Evolutionary conservation across 768 basidiomycete species (phyloP), one percentile per base, ranked within the genome.

Genomic region (Trametes punicea): DNA sequence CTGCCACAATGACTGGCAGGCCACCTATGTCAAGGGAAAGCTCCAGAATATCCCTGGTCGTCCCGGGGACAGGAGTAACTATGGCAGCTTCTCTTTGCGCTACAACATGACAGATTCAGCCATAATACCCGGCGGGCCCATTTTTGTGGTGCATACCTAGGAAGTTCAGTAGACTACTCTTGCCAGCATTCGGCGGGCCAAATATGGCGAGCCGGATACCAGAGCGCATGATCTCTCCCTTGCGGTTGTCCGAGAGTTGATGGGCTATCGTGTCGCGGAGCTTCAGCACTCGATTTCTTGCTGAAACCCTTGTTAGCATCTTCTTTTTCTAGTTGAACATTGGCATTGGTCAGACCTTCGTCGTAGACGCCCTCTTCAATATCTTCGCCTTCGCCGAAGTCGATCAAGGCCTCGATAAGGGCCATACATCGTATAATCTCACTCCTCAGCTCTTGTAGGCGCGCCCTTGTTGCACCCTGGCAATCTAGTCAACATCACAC

Each of bases 171-270:
- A 93, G 69, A 64, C 87, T 90, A 65, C 90, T 93, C 73, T 96
- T 97, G n/a, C 93, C 94, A 1, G 88, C 92, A 64, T 97, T 97
- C 0, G 94, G 90, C 21, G 93, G 91, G 0, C 93, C 93, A 65
- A 94, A 93, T 34, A 97, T 94, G 13, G 90, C 87, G 8, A 96
- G 75, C 41, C 82, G 84, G 45, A 95, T 81, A 2, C 93, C 94
- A 1, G 84, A 81, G 11, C 91, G 84, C 57, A 94, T 73, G 47
- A 96, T 84, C 68, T 96, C 93, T 0, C 93, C 92, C 31, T 87
- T 77, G 18, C 86, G 81, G 44, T 80, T 82, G 69, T 94, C 92
- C 5, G 78, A 69, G 1, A 95, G 73, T 52, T 90, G 81, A 0
- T 62, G 67, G 29, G 70, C 69, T 38, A 96, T 88, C 27, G 67